Percentiles rank a stretch among this genome's conserved stretches.
Conservation (phyloP, 495 filamentous ascomycete species). For the Darksidea phi region DNA sequence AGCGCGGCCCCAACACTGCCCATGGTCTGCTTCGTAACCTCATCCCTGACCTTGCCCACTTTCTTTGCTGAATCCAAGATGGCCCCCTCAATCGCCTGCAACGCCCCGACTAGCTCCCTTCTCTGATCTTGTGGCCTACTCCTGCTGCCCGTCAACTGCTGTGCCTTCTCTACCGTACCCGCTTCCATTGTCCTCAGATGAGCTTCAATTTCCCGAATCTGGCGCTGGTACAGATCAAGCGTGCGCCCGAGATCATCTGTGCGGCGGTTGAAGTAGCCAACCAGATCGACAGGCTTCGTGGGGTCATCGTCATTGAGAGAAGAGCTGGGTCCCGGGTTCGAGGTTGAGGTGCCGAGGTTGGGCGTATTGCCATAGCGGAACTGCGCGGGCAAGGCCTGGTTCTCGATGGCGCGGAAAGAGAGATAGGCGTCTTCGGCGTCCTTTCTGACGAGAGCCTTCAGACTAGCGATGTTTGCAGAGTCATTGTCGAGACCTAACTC, state of each 20-base stretch:
- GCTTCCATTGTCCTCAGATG: constrained; percentile 75
- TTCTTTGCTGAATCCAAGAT: constrained; percentile 73
- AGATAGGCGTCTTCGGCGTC: constrained; percentile 72
- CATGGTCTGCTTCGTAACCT: constrained; percentile 56
- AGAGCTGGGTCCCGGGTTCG: constrained; percentile 1
- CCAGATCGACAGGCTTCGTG: constrained; percentile 54
- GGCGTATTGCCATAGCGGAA: constrained; percentile 50
- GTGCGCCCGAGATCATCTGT: constrained; percentile 69
- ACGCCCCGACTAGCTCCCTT: constrained; percentile 62
- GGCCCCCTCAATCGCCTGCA: constrained; percentile 75
- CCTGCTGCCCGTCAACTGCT: constrained; percentile 57
- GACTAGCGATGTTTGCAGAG: constrained; percentile 64
- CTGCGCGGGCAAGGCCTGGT: constrained; percentile 58
- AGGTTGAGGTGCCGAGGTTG: constrained; percentile 16
- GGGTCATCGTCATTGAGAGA: constrained; percentile 55
- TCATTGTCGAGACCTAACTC: constrained; percentile 72
- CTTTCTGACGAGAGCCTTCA: constrained; percentile 60
- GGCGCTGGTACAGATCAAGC: constrained; percentile 63
- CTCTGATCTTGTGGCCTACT: constrained; percentile 52
- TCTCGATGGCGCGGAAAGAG: constrained; percentile 60
- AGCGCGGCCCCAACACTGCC: constrained; percentile 20
- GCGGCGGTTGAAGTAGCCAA: constrained; percentile 72
- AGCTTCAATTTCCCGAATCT: constrained; percentile 76
- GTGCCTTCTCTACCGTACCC: constrained; percentile 66
- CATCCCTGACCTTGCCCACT: constrained; percentile 66